Evolutionary conservation across 176 grass and related monocot species (phyloP), one percentile per base, ranked within the genome.

Genomic region (Aegilops speltoides): DNA sequence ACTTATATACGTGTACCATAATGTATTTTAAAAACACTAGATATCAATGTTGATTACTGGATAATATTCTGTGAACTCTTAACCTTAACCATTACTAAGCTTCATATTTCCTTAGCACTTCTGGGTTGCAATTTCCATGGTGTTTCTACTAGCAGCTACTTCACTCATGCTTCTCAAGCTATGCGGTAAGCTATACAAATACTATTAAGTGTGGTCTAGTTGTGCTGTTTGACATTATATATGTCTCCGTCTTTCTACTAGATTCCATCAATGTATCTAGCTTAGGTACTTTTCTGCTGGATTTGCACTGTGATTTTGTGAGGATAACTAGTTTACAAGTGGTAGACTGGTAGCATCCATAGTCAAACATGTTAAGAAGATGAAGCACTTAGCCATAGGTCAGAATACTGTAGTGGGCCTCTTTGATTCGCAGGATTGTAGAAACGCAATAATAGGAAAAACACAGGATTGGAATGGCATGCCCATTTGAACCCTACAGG

Each of bases 61-160:
- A 84, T 87, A 10, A 43, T 2, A 24, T 60, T 32, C 8, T 76
- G 31, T 79, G 24, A 20, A 62, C 32, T n/a, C 11, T 43, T 79
- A 26, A 60, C 46, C 8, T 67, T 52, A 13, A 9, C 76, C 54
- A 37, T 88, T 84, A 68, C 80, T 95, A 69, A 72, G 61, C 43
- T 91, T 85, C 16, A 29, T 67, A 10, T 83, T 89, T 89, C 25
- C 73, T 57, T 84, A 91, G 94, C 89, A 95, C 82, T 95, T 95
- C 56, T 93, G 89, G 91, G 68, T 95, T 72, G 94, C 91, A 24
- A 95, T 95, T 78, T 95, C 94, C 48, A 95, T 93, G 94, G 89
- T 95, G 56, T 95, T 95, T 87, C 82, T 95, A 45, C 87, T 95
- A 67, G 91, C 84, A 11, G 94, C 87, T 80, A 91, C 94, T 70